Evolutionary conservation across 1,139 yeast species (phyloP).

Genomic region (Yamadazyma siamensis): DNA sequence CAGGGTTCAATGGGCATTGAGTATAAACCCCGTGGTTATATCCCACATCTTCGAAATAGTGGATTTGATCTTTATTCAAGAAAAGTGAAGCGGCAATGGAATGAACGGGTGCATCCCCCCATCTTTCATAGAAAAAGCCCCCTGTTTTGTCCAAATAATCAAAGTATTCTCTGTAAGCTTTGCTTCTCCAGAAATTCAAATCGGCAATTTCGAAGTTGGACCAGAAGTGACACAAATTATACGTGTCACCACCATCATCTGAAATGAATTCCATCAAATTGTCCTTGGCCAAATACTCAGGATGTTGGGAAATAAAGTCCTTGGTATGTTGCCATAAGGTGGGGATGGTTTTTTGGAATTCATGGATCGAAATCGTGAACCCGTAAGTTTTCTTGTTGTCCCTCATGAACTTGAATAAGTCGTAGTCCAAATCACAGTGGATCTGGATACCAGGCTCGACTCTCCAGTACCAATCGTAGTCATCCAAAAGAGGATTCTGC

Average conservation of each 20-base stretch:
- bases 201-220: constrained; percentile 85
- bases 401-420: constrained; percentile 60
- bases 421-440: constrained; percentile 63
- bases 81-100: constrained; percentile 78
- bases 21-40: constrained; percentile 69
- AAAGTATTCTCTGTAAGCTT: constrained; percentile 66
- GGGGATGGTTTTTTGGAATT: constrained; percentile 54
- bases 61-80: constrained; percentile 61
- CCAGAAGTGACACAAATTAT: constrained; percentile 90
- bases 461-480: constrained; percentile 69
- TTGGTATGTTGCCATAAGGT: constrained; percentile 57
- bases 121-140: constrained; percentile 88
- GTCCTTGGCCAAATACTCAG: constrained; percentile 43
- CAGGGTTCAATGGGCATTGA: constrained; percentile 52
- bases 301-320: constrained; percentile 44
- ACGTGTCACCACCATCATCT: constrained; percentile 59
- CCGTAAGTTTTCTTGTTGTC: constrained; percentile 61
- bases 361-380: constrained; percentile 64
- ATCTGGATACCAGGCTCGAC: constrained; percentile 67
- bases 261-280: constrained; percentile 52
- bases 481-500: constrained; percentile 48
- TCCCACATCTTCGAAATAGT: constrained; percentile 79
- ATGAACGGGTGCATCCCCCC: constrained; percentile 97
- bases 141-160: constrained; percentile 71
- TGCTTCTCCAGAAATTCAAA: constrained; percentile 70